Percentiles rank a stretch among this genome's conserved stretches.
These are phyloP conservation scores for Haematococcus sp. DNA, from an alignment of 139 green algal genomes.

Conservation along the genomic window DNA sequence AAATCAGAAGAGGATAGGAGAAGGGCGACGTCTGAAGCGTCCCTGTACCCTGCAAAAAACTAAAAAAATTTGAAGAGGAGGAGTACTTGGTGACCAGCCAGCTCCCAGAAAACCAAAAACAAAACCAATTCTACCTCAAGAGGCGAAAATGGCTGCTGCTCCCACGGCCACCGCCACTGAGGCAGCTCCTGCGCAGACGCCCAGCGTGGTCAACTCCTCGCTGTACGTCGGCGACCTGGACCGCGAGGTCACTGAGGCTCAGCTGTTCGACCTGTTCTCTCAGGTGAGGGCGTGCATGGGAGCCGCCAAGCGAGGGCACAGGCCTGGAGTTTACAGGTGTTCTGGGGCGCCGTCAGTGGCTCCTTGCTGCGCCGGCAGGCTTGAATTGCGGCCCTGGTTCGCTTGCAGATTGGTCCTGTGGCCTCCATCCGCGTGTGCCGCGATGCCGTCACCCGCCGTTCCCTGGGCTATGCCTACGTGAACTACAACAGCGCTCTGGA, in stretches of 20 bases:
- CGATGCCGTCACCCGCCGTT: constrained; percentile 88
- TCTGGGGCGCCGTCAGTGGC: no score
- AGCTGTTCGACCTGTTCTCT: constrained; percentile 90
- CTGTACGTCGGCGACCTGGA: constrained; percentile 95
- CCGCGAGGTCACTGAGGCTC: constrained; percentile 80
- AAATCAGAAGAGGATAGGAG: not conserved
- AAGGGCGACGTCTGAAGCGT: not conserved
- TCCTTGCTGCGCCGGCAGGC: no score
- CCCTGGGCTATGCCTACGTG: constrained; percentile 94
- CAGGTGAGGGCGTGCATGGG: constrained; percentile 52
- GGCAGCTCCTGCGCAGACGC: not conserved
- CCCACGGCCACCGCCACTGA: constrained; percentile 2
- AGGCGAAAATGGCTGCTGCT: no score
- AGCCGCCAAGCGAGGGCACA: not conserved
- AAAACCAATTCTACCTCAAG: no score
- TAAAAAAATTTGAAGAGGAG: no score
- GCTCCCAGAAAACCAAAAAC: no score
- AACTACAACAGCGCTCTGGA: constrained; percentile 92
- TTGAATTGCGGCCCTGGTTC: no score
- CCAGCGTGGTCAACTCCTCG: constrained; percentile 60
- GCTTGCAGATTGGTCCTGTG: constrained; percentile 81
- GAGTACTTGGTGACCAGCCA: no score
- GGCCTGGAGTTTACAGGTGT: no score
- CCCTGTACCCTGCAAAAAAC: no score
- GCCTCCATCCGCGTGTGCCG: constrained; percentile 91